These are phyloP conservation scores for Huntiella bhutanensis DNA, from an alignment of 2,329 filamentous ascomycete genomes.

Conservation along the genomic window DNA sequence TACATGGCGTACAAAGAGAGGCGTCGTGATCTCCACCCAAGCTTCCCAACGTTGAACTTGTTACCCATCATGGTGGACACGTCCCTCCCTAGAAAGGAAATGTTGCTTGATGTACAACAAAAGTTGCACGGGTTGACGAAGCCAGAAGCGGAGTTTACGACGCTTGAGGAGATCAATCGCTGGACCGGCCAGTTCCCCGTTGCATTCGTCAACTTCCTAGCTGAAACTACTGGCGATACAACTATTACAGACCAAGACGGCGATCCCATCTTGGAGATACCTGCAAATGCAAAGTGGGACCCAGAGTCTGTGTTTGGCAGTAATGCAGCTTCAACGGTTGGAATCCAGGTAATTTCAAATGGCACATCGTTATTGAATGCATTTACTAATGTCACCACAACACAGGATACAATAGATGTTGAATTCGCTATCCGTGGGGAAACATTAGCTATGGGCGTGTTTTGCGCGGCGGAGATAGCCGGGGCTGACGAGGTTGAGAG, in stretches of 20 bases:
- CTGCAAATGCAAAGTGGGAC: background rate
- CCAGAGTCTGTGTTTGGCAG: background rate
- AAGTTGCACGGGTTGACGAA: constrained; percentile 2
- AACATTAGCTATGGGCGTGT: constrained; percentile 5
- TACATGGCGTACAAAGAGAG: constrained; percentile 62
- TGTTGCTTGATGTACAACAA: background rate
- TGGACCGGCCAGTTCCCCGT: constrained; percentile 1
- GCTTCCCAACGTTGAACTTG: constrained; percentile 60
- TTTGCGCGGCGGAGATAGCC: constrained; percentile 3
- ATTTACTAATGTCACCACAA: background rate
- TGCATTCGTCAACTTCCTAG: constrained; percentile 5
- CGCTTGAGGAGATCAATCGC: constrained; percentile 3
- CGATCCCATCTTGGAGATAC: background rate
- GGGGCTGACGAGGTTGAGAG: background rate
- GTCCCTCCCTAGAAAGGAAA: constrained; percentile 10
- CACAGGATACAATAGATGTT: constrained; percentile 7
- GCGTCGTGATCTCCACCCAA: constrained; percentile 24
- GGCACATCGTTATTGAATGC: background rate
- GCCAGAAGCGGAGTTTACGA: background rate
- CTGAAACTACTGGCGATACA: background rate
- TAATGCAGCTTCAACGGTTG: background rate
- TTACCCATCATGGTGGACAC: constrained; percentile 45
- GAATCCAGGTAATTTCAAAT: constrained; percentile 1
- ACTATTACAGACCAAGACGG: background rate
- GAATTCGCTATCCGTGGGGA: constrained; percentile 5